phyloP scores from a whole-genome alignment of 805 yeast species.

The Blastobotrys mokoenaii region DNA sequence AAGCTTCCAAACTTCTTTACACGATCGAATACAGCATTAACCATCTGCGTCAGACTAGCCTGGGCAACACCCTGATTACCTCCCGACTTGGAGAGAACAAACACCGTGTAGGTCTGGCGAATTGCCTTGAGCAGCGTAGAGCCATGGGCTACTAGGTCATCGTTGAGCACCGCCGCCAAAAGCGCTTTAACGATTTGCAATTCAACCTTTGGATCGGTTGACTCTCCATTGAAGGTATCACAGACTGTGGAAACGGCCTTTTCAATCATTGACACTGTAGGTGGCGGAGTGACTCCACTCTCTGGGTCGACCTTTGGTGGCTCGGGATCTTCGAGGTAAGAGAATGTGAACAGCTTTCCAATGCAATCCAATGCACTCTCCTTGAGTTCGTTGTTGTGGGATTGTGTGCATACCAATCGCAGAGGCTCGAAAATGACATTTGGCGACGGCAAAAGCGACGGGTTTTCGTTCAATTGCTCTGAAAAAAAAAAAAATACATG shows the following conservation, averaged over 20 bases:
- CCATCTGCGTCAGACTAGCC: slow-evolving; percentile 87
- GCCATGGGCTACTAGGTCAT: slow-evolving; percentile 80
- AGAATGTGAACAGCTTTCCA: slow-evolving; percentile 82
- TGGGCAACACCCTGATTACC: slow-evolving; percentile 91
- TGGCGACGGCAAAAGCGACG: slow-evolving; percentile 34
- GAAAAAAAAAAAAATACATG: slow-evolving; percentile 24
- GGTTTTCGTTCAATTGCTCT: slow-evolving; percentile 23
- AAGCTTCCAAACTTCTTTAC: slow-evolving; percentile 22
- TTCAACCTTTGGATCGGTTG: slow-evolving; percentile 82
- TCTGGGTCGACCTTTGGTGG: slow-evolving; percentile 25
- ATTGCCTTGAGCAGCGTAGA: slow-evolving; percentile 81
- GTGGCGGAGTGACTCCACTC: slow-evolving; percentile 43
- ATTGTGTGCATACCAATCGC: slow-evolving; percentile 59
- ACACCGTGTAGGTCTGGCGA: slow-evolving; percentile 87
- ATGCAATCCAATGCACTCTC: slow-evolving; percentile 74
- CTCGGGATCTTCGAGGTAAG: slow-evolving; percentile 46
- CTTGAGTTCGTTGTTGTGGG: slow-evolving; percentile 54
- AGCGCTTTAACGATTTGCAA: slow-evolving; percentile 88
- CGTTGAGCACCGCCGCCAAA: slow-evolving; percentile 78
- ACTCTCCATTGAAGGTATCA: slow-evolving; percentile 83
- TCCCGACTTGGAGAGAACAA: slow-evolving; percentile 71
- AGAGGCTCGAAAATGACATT: slow-evolving; percentile 68
- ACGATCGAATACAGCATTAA: slow-evolving; percentile 76
- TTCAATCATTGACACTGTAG: slow-evolving; percentile 56
- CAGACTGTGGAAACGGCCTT: slow-evolving; percentile 79